A percentile compares a stretch with the other conserved stretches of the same genome.
Evolutionary conservation across 1,284 basidiomycete species (phyloP).

Genomic region (Xerocomus amazonicus): DNA sequence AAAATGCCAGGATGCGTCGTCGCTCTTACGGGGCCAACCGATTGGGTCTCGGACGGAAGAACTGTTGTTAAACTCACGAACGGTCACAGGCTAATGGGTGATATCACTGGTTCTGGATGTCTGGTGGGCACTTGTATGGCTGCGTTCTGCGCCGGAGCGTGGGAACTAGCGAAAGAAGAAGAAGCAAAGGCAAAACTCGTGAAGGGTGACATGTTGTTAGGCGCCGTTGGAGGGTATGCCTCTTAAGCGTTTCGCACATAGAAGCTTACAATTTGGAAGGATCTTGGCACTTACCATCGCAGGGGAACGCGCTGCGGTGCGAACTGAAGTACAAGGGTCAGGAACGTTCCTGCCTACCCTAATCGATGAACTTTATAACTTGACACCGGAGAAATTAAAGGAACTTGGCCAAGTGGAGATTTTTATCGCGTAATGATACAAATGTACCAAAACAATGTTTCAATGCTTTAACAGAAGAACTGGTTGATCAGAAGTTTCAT

Average conservation of each 20-base stretch:
- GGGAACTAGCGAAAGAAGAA: constrained; percentile 29
- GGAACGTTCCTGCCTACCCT: constrained; percentile 87
- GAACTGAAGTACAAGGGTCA: constrained; percentile 72
- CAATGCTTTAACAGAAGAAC: no score
- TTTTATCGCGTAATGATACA: constrained; percentile 4
- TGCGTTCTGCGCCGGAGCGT: constrained; percentile 74
- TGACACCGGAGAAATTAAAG: constrained; percentile 55
- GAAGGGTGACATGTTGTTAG: constrained; percentile 70
- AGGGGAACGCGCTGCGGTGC: constrained; percentile 73
- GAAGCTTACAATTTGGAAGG: constrained; percentile 38
- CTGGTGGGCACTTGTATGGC: constrained; percentile 78
- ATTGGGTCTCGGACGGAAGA: constrained; percentile 86
- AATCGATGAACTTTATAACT: constrained; percentile 74
- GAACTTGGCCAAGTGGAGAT: constrained; percentile 50
- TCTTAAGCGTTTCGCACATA: not conserved
- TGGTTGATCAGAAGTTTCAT: not conserved
- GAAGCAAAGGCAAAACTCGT: constrained; percentile 45
- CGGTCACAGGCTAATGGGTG: constrained; percentile 72
- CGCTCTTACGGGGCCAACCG: constrained; percentile 77
- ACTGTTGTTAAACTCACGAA: constrained; percentile 69
- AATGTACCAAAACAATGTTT: not conserved
- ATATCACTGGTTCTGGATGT: constrained; percentile 90
- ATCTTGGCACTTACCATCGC: constrained; percentile 82
- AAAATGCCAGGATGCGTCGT: constrained; percentile 68
- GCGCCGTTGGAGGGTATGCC: constrained; percentile 71